A percentile compares a stretch with the other conserved stretches of the same genome.
Conservation (phyloP, 2,329 filamentous ascomycete genomes). For the Chrysosporium queenslandicum region DNA sequence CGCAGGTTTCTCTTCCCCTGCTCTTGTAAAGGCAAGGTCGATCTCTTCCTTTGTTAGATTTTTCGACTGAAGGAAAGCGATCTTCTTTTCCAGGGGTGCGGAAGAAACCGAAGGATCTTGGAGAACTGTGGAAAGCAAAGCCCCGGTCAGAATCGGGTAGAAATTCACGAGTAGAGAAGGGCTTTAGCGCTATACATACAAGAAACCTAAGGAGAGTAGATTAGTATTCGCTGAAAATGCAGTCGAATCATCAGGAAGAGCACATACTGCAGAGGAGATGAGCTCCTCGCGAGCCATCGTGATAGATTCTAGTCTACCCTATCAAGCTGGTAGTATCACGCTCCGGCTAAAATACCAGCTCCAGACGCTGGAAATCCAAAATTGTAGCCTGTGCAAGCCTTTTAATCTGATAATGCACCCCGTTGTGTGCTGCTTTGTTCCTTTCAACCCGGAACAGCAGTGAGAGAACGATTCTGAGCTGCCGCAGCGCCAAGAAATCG, state of each 20-base stretch:
- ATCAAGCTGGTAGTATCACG: not conserved
- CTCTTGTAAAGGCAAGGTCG: slow-evolving; percentile 68
- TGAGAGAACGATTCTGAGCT: not conserved
- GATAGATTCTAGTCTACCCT: slow-evolving; percentile 12
- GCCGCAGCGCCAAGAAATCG: slow-evolving; percentile 5
- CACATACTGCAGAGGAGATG: slow-evolving; percentile 65
- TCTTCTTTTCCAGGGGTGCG: slow-evolving; percentile 82
- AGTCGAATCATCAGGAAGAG: slow-evolving; percentile 20
- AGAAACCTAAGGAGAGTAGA: slow-evolving; percentile 35
- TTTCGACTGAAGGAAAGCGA: slow-evolving; percentile 90
- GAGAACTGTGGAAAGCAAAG: slow-evolving; percentile 53
- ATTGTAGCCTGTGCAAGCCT: not conserved
- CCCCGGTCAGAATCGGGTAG: not conserved
- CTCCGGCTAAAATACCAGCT: not conserved
- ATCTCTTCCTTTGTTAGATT: slow-evolving; percentile 96
- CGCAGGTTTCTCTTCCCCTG: slow-evolving; percentile 49
- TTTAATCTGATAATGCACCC: not conserved
- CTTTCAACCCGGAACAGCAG: not conserved
- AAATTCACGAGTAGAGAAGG: not conserved
- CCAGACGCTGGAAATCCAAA: not conserved
- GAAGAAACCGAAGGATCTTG: slow-evolving; percentile 85
- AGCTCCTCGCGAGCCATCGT: slow-evolving; percentile 93
- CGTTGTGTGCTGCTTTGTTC: not conserved
- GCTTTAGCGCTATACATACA: slow-evolving; percentile 34
- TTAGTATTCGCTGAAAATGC: slow-evolving; percentile 22